phyloP scores from a whole-genome alignment of 352 stramenopile genomes.

The Lagenidium sp. region DNA sequence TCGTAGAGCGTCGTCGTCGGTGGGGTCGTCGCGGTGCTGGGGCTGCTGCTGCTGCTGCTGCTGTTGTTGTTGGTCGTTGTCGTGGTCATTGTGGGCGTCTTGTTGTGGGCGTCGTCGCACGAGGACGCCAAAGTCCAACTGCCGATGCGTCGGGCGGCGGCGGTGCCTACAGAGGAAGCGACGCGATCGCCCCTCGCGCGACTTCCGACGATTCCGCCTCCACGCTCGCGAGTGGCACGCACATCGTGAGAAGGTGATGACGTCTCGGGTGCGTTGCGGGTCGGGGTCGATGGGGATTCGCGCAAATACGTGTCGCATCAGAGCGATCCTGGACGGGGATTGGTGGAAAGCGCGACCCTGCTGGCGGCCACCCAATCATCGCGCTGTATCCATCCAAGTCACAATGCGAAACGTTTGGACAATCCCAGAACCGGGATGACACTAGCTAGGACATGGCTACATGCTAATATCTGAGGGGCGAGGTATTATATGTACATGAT shows the following conservation, averaged over 20 bases:
- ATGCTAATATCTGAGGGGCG: too few relatives aligned
- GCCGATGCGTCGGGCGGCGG: too few relatives aligned
- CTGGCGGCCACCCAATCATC: slow-evolving; percentile 6
- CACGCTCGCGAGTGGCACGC: too few relatives aligned
- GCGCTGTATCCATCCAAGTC: slow-evolving; percentile 17
- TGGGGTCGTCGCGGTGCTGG: neutral
- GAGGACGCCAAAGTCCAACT: too few relatives aligned
- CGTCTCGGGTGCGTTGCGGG: slow-evolving; percentile 8
- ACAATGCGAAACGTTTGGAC: slow-evolving; percentile 8
- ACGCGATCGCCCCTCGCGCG: too few relatives aligned
- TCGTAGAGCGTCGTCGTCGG: slow-evolving; percentile 20
- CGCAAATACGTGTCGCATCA: slow-evolving; percentile 9
- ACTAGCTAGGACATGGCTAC: neutral
- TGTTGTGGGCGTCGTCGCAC: too few relatives aligned
- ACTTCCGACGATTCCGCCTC: too few relatives aligned
- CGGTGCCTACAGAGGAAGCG: too few relatives aligned
- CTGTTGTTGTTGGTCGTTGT: neutral
- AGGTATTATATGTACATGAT: too few relatives aligned
- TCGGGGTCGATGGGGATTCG: neutral
- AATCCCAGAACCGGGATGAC: slow-evolving; percentile 17
- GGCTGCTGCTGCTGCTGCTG: slow-evolving; percentile 5
- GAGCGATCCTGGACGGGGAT: slow-evolving; percentile 5
- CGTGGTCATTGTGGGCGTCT: too few relatives aligned
- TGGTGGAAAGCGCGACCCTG: slow-evolving; percentile 4
- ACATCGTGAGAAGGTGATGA: slow-evolving; percentile 5